Conservation (phyloP, 305 asterid genomes). For the Fraxinus angustifolia region DNA sequence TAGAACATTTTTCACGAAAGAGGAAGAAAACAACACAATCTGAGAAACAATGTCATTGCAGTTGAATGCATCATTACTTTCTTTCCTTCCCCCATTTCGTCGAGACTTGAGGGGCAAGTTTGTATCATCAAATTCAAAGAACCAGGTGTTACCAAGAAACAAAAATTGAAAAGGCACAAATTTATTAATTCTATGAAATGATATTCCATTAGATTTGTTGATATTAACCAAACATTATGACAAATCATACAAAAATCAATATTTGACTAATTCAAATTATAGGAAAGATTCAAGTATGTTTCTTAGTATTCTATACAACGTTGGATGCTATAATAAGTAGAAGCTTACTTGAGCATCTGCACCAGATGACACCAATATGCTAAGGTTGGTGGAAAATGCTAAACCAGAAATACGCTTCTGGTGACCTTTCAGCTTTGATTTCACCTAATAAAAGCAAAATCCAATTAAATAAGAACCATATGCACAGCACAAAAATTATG, state of each 20-base stretch:
- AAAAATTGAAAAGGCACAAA: not conserved
- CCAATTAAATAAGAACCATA: slow-evolving; percentile 9
- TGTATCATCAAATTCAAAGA: not conserved
- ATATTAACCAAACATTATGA: not conserved
- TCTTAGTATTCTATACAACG: not conserved
- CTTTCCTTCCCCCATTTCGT: not conserved
- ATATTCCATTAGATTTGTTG: not conserved
- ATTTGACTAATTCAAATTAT: not conserved
- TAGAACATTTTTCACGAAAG: not conserved
- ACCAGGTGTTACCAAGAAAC: not conserved
- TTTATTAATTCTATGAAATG: not conserved
- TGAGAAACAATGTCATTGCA: not conserved
- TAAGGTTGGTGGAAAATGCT: slow-evolving; percentile 68
- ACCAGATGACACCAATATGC: slow-evolving; percentile 76
- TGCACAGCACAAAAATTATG: not conserved
- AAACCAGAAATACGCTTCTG: slow-evolving; percentile 81
- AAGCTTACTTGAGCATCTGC: slow-evolving; percentile 76
- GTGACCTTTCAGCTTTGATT: slow-evolving; percentile 75
- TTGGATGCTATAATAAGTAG: not conserved
- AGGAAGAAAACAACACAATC: not conserved
- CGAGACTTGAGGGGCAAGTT: not conserved
- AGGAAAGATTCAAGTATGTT: not conserved
- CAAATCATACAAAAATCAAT: not conserved
- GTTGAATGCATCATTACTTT: not conserved
- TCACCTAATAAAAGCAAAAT: slow-evolving; percentile 43